These are phyloP conservation scores for Gyrodon lividus DNA, from an alignment of 768 basidiomycete genomes.

Conservation along the genomic window DNA sequence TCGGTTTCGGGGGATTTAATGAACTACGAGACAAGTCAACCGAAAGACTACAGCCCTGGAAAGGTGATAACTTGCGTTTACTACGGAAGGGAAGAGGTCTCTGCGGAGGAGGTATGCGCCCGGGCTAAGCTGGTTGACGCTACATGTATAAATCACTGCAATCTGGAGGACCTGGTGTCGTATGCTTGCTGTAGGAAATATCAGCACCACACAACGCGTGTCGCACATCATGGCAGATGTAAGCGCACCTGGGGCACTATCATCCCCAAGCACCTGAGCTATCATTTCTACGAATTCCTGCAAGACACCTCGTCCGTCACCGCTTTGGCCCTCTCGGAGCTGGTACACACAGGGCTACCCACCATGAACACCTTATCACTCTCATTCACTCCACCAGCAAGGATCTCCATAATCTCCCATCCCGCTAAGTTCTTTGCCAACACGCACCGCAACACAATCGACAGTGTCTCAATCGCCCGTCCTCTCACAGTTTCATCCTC, in stretches of 20 bases:
- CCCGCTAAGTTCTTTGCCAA: slow-evolving; percentile 60
- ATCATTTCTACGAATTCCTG: slow-evolving; percentile 53
- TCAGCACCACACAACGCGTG: slow-evolving; percentile 1
- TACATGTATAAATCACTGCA: slow-evolving; percentile 56
- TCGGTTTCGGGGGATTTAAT: slow-evolving; percentile 55
- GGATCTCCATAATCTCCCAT: slow-evolving; percentile 72
- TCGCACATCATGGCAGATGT: neutral
- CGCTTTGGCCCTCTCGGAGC: neutral
- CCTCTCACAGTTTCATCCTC: slow-evolving; percentile 15
- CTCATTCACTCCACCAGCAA: slow-evolving; percentile 57
- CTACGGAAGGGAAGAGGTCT: slow-evolving; percentile 58
- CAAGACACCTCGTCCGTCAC: neutral
- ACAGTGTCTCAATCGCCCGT: slow-evolving; percentile 53
- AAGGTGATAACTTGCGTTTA: slow-evolving; percentile 37
- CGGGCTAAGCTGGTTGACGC: slow-evolving; percentile 61
- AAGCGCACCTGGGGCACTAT: slow-evolving; percentile 35
- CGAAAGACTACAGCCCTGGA: neutral
- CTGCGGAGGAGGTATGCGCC: slow-evolving; percentile 68
- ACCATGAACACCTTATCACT: slow-evolving; percentile 63
- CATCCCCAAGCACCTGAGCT: slow-evolving; percentile 45
- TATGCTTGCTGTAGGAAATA: slow-evolving; percentile 36
- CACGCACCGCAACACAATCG: slow-evolving; percentile 45
- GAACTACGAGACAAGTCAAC: slow-evolving; percentile 37
- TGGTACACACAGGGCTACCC: neutral
- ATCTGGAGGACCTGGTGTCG: slow-evolving; percentile 58